Evolutionary conservation across 179 eudicot genomes (phyloP), one percentile per base, ranked within the genome.

Genomic region (Silene vulgaris): DNA sequence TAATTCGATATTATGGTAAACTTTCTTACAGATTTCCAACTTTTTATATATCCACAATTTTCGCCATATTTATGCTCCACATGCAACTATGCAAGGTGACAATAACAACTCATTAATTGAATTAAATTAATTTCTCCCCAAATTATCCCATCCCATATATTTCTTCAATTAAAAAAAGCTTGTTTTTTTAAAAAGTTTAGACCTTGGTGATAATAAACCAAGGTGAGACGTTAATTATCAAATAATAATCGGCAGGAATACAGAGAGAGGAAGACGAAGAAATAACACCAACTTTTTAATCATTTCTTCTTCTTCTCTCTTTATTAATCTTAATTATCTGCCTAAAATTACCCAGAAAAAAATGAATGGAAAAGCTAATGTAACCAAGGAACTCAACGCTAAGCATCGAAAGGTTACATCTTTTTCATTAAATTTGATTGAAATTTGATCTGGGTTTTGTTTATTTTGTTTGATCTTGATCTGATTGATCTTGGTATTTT

Each of bases 321-420:
- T 56, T 43, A 56, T 17, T 69, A 19, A 20, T 65, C 79, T 14
- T 26, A 68, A 14, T 69, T 66, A 35, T 48, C 69, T 7, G 6
- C 12, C 37, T 65, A 16, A 16, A 23, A 28, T 48, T 62, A 8
- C 50, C n/a, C 40, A 69, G 65, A 59, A 30, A 16, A 43, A 68
- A 59, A 82, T 85, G 88, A 85, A 85, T 76, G 80, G 67, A 62
- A 85, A 85, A 62, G 88, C 88, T 21, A 79, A 72, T 74, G 88
- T 85, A 28, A 80, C 86, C 16, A 85, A 85, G 78, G 88, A 85
- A 74, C 85, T 85, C 77, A 82, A 85, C 65, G 88, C 88, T 75
- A 73, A 28, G 74, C 88, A 85, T 50, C 85, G 88, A 52, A 85
- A 85, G 88, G 87, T 85, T 40, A 11, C 14, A 37, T 32, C 19